These are phyloP conservation scores for Penicillium sp. DNA, from an alignment of 2,329 filamentous ascomycete genomes.

Conservation along the genomic window DNA sequence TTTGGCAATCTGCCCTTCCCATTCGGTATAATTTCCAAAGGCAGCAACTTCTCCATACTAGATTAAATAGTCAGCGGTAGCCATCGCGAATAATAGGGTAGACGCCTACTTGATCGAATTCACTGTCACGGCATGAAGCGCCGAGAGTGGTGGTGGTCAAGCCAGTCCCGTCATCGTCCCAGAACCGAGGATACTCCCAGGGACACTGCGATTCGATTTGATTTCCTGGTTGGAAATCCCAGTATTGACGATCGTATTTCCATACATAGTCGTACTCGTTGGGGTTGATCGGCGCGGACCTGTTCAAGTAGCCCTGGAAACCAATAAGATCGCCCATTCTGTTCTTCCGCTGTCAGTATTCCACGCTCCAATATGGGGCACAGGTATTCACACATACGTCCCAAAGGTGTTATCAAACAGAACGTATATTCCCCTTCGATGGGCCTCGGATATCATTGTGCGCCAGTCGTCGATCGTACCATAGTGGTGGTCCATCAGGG, in stretches of 20 bases:
- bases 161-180: conserved; percentile 47
- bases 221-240: conserved; percentile 51
- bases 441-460: conserved; percentile 54
- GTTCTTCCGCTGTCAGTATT: no score
- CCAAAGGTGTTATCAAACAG: conserved; percentile 58
- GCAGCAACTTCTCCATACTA: conserved; percentile 57
- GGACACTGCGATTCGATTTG: conserved; percentile 45
- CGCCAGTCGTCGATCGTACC: conserved; percentile 53
- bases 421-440: conserved; percentile 55
- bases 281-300: conserved; percentile 46
- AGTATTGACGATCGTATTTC: conserved; percentile 48
- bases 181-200: conserved; percentile 55
- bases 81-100: no score
- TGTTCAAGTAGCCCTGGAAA: conserved; percentile 53
- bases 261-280: conserved; percentile 49
- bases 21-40: conserved; percentile 56
- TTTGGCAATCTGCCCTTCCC: conserved; percentile 55
- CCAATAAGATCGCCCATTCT: conserved; percentile 52
- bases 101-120: conserved; percentile 48
- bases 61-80: no score
- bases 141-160: conserved; percentile 44
- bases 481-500: conserved; percentile 55
- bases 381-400: conserved; percentile 38
- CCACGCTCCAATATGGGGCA: no score
- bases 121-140: conserved; percentile 48